Evolutionary conservation across 495 filamentous ascomycete species (phyloP).

Genomic region (Cladorrhinum samala): DNA sequence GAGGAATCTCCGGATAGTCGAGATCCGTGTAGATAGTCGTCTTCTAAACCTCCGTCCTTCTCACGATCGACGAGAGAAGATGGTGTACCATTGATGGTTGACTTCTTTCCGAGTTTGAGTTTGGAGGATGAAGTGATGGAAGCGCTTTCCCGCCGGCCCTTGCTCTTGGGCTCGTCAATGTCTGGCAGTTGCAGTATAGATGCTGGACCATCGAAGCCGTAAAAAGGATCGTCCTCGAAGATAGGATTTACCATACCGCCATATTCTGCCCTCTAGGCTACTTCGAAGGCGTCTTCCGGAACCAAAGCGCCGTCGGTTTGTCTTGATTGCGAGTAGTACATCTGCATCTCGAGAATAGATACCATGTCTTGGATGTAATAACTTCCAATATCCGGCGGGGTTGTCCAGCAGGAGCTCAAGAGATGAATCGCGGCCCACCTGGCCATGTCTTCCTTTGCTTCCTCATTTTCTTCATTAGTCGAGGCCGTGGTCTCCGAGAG

Average conservation of each 20-base stretch:
- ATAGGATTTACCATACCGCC: neutral
- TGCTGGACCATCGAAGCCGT: neutral
- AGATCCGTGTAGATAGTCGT: neutral
- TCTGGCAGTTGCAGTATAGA: neutral
- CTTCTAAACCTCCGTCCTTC: neutral
- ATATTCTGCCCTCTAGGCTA: neutral
- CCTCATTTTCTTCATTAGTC: neutral
- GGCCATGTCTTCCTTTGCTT: neutral
- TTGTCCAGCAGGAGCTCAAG: conserved; percentile 1
- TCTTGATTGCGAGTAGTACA: neutral
- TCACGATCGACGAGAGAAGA: neutral
- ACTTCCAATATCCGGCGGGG: neutral
- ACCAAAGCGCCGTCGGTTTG: neutral
- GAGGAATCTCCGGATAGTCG: neutral
- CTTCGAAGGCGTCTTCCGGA: neutral
- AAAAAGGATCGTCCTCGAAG: neutral
- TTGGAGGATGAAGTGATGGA: neutral
- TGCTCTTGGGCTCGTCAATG: neutral
- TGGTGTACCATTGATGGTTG: neutral
- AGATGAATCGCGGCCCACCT: neutral
- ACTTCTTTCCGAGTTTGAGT: neutral
- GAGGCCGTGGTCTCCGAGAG: neutral
- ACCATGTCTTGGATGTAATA: neutral
- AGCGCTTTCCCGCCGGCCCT: neutral
- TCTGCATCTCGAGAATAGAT: neutral